phyloP scores from a whole-genome alignment of 2,329 filamentous ascomycete species.

The Penicillium thymicola region DNA sequence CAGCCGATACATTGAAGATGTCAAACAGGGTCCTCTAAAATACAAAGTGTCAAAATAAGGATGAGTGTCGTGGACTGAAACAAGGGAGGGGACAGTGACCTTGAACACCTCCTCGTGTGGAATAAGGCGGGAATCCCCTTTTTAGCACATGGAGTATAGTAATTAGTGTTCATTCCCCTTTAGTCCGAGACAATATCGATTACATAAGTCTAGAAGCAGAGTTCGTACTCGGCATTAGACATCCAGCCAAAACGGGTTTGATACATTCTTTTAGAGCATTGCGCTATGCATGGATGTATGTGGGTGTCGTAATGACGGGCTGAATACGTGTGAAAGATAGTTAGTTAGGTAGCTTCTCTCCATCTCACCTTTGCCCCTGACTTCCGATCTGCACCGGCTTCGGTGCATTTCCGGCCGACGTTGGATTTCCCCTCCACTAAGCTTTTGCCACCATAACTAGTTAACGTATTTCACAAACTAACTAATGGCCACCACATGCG shows the following conservation, averaged over 20 bases:
- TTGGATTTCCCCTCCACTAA: not conserved
- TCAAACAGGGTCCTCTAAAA: not conserved
- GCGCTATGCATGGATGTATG: not conserved
- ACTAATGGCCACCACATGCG: too few relatives aligned
- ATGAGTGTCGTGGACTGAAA: not conserved
- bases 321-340: not conserved
- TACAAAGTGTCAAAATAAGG: not conserved
- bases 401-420: not conserved
- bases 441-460: not conserved
- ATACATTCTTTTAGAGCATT: not conserved
- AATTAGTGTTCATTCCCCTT: not conserved
- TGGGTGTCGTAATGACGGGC: conserved; percentile 1
- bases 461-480: too few relatives aligned
- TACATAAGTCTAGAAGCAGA: not conserved
- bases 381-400: not conserved
- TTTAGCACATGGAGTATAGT: not conserved
- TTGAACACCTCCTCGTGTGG: not conserved
- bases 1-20: not conserved
- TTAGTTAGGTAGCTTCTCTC: not conserved
- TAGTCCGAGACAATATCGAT: not conserved
- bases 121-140: not conserved
- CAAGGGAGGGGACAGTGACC: too few relatives aligned
- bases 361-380: not conserved
- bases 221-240: not conserved
- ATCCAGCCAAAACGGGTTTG: not conserved